Percentiles rank a stretch among this genome's conserved stretches.
phyloP scores from a whole-genome alignment of 306 rosid genomes.

The Begonia peltatifolia region DNA sequence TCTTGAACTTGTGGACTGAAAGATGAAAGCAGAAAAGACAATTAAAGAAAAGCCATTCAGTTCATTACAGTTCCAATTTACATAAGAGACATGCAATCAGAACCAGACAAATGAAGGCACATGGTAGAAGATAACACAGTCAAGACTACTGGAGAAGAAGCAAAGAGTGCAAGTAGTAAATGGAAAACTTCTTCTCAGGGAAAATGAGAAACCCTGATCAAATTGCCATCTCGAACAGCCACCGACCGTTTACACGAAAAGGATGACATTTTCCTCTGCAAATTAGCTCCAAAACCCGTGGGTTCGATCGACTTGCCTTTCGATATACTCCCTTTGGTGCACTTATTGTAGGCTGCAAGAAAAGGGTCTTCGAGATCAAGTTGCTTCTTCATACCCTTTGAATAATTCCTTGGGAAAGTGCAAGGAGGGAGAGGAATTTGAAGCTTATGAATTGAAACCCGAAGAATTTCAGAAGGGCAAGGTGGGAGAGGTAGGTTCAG shows the following conservation, averaged over 20 bases:
- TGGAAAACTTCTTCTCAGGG: not conserved
- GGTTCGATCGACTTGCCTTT: constrained; percentile 9
- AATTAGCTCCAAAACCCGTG: constrained; percentile 9
- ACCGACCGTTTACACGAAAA: constrained; percentile 30
- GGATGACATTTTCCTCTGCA: constrained; percentile 19
- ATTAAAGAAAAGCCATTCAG: too few relatives aligned
- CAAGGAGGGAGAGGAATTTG: constrained; percentile 71
- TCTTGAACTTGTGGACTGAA: too few relatives aligned
- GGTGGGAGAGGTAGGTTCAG: constrained; percentile 45
- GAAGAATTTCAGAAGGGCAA: constrained; percentile 9
- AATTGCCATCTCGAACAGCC: constrained; percentile 29
- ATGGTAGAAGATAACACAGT: too few relatives aligned
- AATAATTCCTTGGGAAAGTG: constrained; percentile 38
- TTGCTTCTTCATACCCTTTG: constrained; percentile 27
- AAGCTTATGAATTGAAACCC: constrained; percentile 12
- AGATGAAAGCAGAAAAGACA: too few relatives aligned
- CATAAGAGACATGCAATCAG: too few relatives aligned
- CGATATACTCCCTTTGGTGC: constrained; percentile 31
- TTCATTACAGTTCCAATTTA: too few relatives aligned
- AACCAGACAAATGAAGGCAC: too few relatives aligned
- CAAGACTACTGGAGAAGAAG: not conserved
- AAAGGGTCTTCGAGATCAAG: constrained; percentile 37
- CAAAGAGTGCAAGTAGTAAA: too few relatives aligned
- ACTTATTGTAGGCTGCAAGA: constrained; percentile 50
- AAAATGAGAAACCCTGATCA: constrained; percentile 27